Evolutionary conservation across 176 grass and related monocot genomes (phyloP), one percentile per base, ranked within the genome.

Genomic region (Coix lacrymajobi): DNA sequence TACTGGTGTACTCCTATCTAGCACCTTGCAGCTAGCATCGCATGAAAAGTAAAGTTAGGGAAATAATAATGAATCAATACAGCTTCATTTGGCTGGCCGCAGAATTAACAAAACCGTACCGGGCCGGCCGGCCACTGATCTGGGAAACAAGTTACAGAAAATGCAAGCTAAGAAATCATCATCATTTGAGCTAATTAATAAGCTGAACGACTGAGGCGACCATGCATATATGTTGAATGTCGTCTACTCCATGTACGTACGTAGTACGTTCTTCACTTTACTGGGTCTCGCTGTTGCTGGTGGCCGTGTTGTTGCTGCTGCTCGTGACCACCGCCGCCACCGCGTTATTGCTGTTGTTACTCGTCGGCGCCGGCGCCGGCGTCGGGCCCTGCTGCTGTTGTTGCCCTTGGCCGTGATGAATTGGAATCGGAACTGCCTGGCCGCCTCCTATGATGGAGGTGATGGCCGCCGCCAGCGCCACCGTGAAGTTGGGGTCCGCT

Each of bases 391-490:
- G 62, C 30, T 66, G 70, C 20, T 58, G 77, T 81, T 88, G 85
- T 5, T 79, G 49, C 7, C 52, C 20, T 3, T 56, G 22, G 0
- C 22, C 22, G 0, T 56, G 51, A 56, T 56, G 51, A 3, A 56
- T 9, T 1, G 54, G 2, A 24, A 24, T 24, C 7, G 54, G 19
- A 56, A 67, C 20, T 80, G 85, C 0, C 24, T 24, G 16, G 26
- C 22, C 73, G 14, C 87, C 88, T 26, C 88, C 88, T 17, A 98
- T 93, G 60, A 98, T 95, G 12, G 96, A 98, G 36, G 87, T 82
- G 84, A 98, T 95, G 69, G 96, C 96, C 4, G 92, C 92, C 0
- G 96, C 90, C 17, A 98, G 92, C 2, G 96, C 96, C 19, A 90
- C 77, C 6, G 93, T 94, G 89, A 99, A 96, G 83, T 94, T 99